Percentiles rank a stretch among this genome's conserved stretches.
Evolutionary conservation across 1,284 basidiomycete genomes (phyloP).

Genomic region (Schizophyllum commune): DNA sequence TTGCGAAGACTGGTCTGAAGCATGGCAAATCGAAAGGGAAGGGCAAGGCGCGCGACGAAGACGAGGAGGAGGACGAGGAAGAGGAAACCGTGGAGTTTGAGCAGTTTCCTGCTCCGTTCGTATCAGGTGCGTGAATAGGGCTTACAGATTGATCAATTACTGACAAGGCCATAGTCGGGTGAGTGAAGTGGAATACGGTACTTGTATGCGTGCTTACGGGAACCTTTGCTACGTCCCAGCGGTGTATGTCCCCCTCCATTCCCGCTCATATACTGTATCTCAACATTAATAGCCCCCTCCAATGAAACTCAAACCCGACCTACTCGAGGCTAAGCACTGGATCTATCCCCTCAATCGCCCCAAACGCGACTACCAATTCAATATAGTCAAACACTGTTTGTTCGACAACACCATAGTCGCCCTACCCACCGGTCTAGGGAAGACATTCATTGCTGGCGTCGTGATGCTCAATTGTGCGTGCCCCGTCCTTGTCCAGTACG

Average conservation of each 20-base stretch:
- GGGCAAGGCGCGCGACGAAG: slow-evolving; percentile 37
- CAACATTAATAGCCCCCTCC: slow-evolving; percentile 46
- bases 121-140: too few species aligned
- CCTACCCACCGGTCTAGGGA: slow-evolving; percentile 93
- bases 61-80: slow-evolving; percentile 37
- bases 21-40: slow-evolving; percentile 38
- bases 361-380: slow-evolving; percentile 92
- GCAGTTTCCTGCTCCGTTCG: slow-evolving; percentile 73
- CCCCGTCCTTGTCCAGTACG: too few species aligned
- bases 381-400: slow-evolving; percentile 83
- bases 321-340: slow-evolving; percentile 80
- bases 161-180: slow-evolving; percentile 37
- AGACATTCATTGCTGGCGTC: slow-evolving; percentile 97
- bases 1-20: slow-evolving; percentile 68
- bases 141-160: too few species aligned
- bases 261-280: not conserved
- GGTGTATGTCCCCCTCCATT: slow-evolving; percentile 22
- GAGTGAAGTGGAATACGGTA: slow-evolving; percentile 18
- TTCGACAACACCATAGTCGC: slow-evolving; percentile 95
- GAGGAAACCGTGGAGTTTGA: slow-evolving; percentile 63
- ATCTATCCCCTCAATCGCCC: slow-evolving; percentile 88
- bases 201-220: not conserved
- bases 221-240: slow-evolving; percentile 12
- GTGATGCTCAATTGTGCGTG: slow-evolving; percentile 88
- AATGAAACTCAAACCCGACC: slow-evolving; percentile 73